A percentile compares a stretch with the other conserved stretches of the same genome.
Conservation (phyloP, 2,329 filamentous ascomycete species). For the Sporothrix mexicana region DNA sequence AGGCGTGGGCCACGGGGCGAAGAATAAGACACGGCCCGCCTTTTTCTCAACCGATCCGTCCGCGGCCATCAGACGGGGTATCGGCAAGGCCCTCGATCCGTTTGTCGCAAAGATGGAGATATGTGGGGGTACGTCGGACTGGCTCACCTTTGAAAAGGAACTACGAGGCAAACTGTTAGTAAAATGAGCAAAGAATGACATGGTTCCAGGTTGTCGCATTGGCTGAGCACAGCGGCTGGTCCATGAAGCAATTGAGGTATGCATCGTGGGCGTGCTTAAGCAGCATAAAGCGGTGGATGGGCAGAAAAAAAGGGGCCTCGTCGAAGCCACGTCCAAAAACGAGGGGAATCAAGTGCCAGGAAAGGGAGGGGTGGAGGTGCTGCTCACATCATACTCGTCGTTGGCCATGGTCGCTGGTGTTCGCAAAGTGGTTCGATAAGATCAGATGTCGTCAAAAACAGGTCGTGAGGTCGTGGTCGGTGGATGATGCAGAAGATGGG, state of each 20-base stretch:
- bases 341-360: constrained; percentile 17
- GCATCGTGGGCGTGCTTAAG: neutral
- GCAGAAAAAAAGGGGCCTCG: constrained; percentile 17
- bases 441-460: neutral
- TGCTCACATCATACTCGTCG: constrained; percentile 98
- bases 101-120: constrained; percentile 7
- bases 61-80: neutral
- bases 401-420: constrained; percentile 74
- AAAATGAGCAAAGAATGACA: constrained; percentile 11
- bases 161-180: constrained; percentile 53
- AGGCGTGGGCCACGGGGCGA: neutral
- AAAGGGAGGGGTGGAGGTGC: constrained; percentile 21
- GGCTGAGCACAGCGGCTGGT: neutral
- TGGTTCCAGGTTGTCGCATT: neutral
- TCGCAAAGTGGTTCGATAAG: constrained; percentile 6
- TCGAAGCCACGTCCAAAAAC: neutral
- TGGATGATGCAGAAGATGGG: constrained; percentile 17
- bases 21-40: neutral
- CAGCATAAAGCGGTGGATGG: constrained; percentile 16
- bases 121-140: constrained; percentile 32
- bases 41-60: neutral
- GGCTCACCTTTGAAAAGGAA: constrained; percentile 96
- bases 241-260: neutral
- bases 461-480: constrained; percentile 24
- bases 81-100: neutral